Percentiles rank a stretch among this genome's conserved stretches.
These are phyloP conservation scores for Moringa oleifera DNA, from an alignment of 345 rosid species.

Conservation along the genomic window DNA sequence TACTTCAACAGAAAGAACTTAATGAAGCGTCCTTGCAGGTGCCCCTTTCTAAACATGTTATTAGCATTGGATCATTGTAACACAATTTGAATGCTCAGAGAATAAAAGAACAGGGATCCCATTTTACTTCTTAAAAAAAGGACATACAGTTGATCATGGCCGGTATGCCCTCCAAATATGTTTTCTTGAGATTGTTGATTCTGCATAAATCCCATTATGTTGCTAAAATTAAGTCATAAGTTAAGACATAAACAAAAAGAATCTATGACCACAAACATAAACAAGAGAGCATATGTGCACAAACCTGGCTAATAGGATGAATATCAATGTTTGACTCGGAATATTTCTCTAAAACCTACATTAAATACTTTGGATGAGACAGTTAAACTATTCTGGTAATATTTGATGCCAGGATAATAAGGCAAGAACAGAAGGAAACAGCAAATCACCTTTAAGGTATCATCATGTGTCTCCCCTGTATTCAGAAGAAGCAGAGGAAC, in stretches of 20 bases:
- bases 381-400: neutral
- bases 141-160: constrained; percentile 28
- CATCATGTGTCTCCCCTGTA: constrained; percentile 27
- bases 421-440: constrained; percentile 7
- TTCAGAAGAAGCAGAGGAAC: constrained; percentile 45
- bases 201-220: constrained; percentile 13
- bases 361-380: constrained; percentile 16
- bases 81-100: no score
- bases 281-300: constrained; percentile 4
- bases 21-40: neutral
- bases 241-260: neutral
- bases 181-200: constrained; percentile 16
- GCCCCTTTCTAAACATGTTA: neutral
- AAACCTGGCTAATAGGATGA: constrained; percentile 37
- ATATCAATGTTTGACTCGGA: constrained; percentile 33
- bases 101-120: neutral
- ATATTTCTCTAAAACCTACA: constrained; percentile 46
- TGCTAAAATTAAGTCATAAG: constrained; percentile 5
- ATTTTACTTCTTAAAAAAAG: neutral
- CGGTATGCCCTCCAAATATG: constrained; percentile 11
- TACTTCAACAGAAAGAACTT: constrained; percentile 1
- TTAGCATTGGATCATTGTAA: neutral
- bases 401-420: constrained; percentile 9
- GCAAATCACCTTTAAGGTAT: constrained; percentile 36
- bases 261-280: neutral